Evolutionary conservation across 345 rosid species (phyloP).

Genomic region (Arabidopsis suecica): DNA sequence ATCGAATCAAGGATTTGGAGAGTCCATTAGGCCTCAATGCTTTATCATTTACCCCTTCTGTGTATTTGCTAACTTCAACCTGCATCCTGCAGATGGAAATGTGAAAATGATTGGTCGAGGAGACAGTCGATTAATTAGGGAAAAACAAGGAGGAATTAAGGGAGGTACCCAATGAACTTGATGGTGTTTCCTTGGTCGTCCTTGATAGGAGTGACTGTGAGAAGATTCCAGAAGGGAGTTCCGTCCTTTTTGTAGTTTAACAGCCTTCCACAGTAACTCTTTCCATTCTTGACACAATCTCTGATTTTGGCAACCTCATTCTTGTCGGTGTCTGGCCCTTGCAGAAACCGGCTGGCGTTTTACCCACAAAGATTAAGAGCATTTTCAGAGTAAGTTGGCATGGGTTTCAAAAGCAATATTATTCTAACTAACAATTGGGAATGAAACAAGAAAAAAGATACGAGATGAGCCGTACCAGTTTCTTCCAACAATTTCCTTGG

Average conservation of each 20-base stretch:
- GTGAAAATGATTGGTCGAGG: conserved; percentile 16
- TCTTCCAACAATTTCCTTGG: conserved; percentile 81
- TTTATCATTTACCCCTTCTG: conserved; percentile 81
- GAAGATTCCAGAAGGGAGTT: conserved; percentile 97
- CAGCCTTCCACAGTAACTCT: conserved; percentile 85
- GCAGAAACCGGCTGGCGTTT: conserved; percentile 87
- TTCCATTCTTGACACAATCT: conserved; percentile 73
- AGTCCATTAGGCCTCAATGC: conserved; percentile 88
- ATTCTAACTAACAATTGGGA: not conserved
- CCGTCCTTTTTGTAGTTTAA: conserved; percentile 93
- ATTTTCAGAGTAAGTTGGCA: conserved; percentile 24
- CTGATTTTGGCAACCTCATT: conserved; percentile 79
- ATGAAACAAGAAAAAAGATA: not conserved
- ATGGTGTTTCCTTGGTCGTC: conserved; percentile 78
- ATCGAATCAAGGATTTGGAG: conserved; percentile 82
- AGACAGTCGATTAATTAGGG: not conserved
- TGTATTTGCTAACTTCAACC: conserved; percentile 96
- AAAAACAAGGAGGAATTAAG: conserved; percentile 3
- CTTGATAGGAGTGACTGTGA: conserved; percentile 90
- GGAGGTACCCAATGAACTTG: conserved; percentile 85
- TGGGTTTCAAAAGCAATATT: conserved; percentile 5
- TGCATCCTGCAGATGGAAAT: conserved; percentile 73
- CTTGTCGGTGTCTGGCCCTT: conserved; percentile 85
- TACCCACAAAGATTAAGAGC: conserved; percentile 25
- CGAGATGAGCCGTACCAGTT: conserved; percentile 68